Percentiles rank a stretch among this genome's conserved stretches.
phyloP scores from a whole-genome alignment of 1,284 basidiomycete genomes.

The Boletellus deceptivus region DNA sequence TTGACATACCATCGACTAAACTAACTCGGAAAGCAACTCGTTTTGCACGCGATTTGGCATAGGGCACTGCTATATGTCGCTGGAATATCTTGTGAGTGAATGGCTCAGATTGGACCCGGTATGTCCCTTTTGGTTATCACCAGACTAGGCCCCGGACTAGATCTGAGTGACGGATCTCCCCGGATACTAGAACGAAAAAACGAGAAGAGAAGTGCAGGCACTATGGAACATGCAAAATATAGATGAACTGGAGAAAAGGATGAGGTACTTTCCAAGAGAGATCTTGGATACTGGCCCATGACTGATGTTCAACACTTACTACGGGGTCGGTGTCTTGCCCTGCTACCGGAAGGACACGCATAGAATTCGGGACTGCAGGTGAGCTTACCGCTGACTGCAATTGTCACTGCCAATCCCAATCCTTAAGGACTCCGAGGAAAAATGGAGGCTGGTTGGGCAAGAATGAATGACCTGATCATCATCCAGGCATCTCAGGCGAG shows the following conservation, averaged over 20 bases:
- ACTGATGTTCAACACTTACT: background rate
- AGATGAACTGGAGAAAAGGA: conserved; percentile 53
- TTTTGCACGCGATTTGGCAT: too few relatives aligned
- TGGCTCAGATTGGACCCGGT: conserved; percentile 60
- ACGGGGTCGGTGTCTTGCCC: background rate
- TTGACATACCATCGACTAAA: too few relatives aligned
- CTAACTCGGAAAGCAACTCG: background rate
- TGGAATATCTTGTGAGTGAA: conserved; percentile 49
- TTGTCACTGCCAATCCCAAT: conserved; percentile 2
- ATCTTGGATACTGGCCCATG: background rate
- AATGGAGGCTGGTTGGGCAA: conserved; percentile 84
- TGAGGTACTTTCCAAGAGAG: conserved; percentile 44
- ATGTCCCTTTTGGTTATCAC: conserved; percentile 4
- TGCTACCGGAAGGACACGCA: conserved; percentile 50
- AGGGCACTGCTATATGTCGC: conserved; percentile 16
- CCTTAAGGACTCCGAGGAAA: conserved; percentile 66
- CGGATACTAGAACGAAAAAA: conserved; percentile 48
- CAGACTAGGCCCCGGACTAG: background rate
- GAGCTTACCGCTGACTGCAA: conserved; percentile 11
- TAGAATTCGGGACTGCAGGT: conserved; percentile 88
- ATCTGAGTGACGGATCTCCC: background rate
- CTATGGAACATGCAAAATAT: conserved; percentile 46
- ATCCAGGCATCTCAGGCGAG: conserved; percentile 78
- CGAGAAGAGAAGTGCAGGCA: conserved; percentile 51
- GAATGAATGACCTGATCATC: conserved; percentile 84